Conservation (phyloP, 73 alveolate species). For the Tetrahymena elliotti region DNA sequence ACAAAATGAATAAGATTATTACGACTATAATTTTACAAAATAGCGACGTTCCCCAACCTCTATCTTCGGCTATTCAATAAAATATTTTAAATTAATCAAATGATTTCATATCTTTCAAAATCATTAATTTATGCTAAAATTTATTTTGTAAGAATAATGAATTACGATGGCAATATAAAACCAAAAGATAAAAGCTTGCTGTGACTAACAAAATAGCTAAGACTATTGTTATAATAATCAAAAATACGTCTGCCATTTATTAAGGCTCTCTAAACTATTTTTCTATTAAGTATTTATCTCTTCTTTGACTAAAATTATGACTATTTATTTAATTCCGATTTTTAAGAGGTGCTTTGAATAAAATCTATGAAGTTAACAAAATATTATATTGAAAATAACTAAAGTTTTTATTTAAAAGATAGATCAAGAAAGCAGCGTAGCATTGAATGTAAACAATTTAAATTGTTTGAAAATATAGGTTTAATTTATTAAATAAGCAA, state of each 20-base stretch:
- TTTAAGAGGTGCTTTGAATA: neutral
- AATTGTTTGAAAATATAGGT: neutral
- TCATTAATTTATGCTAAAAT: too few species aligned
- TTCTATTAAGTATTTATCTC: neutral
- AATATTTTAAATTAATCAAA: neutral
- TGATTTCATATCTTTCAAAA: too few species aligned
- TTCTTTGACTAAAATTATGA: neutral
- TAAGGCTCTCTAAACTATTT: too few species aligned
- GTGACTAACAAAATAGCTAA: conserved; percentile 13
- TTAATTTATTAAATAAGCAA: neutral
- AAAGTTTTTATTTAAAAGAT: neutral
- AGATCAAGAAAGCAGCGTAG: neutral
- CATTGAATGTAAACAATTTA: neutral
- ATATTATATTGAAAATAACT: neutral
- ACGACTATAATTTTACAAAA: conserved; percentile 36
- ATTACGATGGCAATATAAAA: conserved; percentile 41
- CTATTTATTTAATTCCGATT: too few species aligned
- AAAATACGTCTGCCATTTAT: conserved; percentile 16
- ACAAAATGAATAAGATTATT: neutral
- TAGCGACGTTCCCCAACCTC: conserved; percentile 39
- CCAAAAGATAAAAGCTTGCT: conserved; percentile 24
- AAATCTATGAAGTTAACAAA: neutral
- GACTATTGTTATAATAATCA: conserved; percentile 7
- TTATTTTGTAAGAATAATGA: neutral
- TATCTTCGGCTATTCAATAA: conserved; percentile 13